phyloP scores from a whole-genome alignment of 192 early-diverging fungal species.

The Coemansia sp. region DNA sequence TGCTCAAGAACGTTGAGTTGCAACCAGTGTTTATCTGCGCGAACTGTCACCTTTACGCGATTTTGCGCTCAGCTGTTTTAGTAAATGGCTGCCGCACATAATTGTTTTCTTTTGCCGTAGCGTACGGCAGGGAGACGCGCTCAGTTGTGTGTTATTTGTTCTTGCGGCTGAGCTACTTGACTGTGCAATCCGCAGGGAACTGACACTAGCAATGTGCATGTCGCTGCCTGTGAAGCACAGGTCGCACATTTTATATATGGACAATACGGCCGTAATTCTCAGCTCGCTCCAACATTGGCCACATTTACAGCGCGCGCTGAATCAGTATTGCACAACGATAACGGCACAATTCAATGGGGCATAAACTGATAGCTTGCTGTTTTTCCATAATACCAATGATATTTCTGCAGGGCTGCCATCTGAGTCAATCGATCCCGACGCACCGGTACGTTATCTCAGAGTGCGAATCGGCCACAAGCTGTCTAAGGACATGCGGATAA shows the following conservation, averaged over 20 bases:
- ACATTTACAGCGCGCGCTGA: not conserved
- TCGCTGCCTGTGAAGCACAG: not conserved
- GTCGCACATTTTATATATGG: not conserved
- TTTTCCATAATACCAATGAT: not conserved
- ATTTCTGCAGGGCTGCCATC: not conserved
- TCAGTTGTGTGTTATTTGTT: conserved; percentile 12
- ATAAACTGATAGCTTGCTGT: not conserved
- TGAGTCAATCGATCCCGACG: not conserved
- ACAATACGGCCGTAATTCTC: not conserved
- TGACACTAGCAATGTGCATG: not conserved
- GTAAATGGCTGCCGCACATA: not conserved
- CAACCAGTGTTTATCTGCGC: not conserved
- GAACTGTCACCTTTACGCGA: not conserved
- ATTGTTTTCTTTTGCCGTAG: conserved; percentile 3
- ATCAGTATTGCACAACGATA: not conserved
- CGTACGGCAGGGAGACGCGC: conserved; percentile 10
- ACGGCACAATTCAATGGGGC: not conserved
- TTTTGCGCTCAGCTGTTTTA: not conserved
- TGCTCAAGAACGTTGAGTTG: conserved; percentile 4
- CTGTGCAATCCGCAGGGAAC: not conserved
- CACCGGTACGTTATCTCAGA: not conserved
- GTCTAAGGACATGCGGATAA: not conserved
- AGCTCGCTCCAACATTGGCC: not conserved
- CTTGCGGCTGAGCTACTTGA: conserved; percentile 6
- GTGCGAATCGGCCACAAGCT: not conserved